Conservation (phyloP, 352 stramenopile genomes). For the Phytopythium delawarense region DNA sequence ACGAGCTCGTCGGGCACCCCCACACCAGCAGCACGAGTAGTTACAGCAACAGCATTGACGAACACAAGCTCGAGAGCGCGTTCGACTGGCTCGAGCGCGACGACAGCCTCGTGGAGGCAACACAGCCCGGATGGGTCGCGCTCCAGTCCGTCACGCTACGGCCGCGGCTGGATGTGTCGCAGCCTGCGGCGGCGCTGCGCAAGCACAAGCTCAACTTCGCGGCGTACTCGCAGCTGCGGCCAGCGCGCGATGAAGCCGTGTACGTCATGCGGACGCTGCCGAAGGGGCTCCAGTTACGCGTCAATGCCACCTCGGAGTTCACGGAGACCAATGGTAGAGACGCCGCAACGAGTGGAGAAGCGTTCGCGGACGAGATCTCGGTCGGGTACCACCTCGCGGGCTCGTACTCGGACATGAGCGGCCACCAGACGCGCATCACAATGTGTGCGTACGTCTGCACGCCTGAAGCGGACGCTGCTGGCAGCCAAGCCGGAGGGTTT, state of each 20-base stretch:
- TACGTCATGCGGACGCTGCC: conserved; percentile 67
- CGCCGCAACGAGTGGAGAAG: conserved; percentile 21
- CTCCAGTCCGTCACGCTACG: conserved; percentile 49
- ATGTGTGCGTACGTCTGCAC: conserved; percentile 52
- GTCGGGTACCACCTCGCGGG: conserved; percentile 58
- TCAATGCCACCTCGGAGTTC: conserved; percentile 15
- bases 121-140: conserved; percentile 28
- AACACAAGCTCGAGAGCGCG: not conserved
- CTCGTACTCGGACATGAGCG: conserved; percentile 41
- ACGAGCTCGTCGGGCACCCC: not conserved
- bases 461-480: not conserved
- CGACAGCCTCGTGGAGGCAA: conserved; percentile 21
- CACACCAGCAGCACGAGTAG: not conserved
- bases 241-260: conserved; percentile 41
- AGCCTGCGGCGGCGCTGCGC: conserved; percentile 23
- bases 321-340: not conserved
- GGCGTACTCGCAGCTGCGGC: conserved; percentile 41
- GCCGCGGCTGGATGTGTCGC: conserved; percentile 21
- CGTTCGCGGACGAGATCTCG: conserved; percentile 45
- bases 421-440: conserved; percentile 47
- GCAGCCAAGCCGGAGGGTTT: not conserved
- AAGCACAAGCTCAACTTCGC: conserved; percentile 58
- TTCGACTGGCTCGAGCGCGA: conserved; percentile 14
- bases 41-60: conserved; percentile 5
- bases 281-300: conserved; percentile 34